Base-by-base conservation (phyloP, 345 rosid genomes). In the Euphorbia peplus region DNA sequence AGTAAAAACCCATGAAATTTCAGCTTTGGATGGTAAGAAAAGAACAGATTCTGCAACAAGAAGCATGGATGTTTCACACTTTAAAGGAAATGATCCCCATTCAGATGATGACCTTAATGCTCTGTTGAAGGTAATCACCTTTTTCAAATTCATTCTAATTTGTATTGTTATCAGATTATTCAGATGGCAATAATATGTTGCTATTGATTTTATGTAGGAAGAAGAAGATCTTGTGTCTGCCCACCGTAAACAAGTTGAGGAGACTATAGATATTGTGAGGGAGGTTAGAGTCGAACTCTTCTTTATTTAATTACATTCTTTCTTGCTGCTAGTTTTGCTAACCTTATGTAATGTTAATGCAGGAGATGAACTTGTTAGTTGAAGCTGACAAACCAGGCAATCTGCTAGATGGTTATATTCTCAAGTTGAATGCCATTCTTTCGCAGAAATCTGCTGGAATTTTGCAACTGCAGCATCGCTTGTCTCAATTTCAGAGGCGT, bases 341-440 rank as follows among this genome's bases (percentile, higher is more conserved):
- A n/a, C n/a, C 60, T 51, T 65, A 41, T 67, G 16, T 44, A 55
- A 25, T 56, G 25, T 54, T 37, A 9, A n/a, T 68, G 75, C 78
- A 87, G 91, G 91, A 87, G 77, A 87, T 85, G 91, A 68, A 78
- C 67, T 75, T 87, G 68, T 79, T 85, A 0, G 83, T 75, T 75
- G 79, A 83, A 83, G 91, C 80, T 47, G 86, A 87, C 69, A 85
- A 83, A 78, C 89, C 85, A 9, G 89, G 89, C 55, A 87, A 87
- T 75, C 84, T 78, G 30, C 74, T 84, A 28, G 85, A 84, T 64
- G 78, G 78, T 67, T 87, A 84, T 78, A 68, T 87, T 39, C 60
- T 79, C 28, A 87, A 78, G 67, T 69, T 87, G 53, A 83, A 82
- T 66, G 55, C 76, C 61, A 77, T 83, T 74, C 89, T 87, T 59